Evolutionary conservation across 2,329 filamentous ascomycete species (phyloP).

Genomic region (Monosporascus ibericus): DNA sequence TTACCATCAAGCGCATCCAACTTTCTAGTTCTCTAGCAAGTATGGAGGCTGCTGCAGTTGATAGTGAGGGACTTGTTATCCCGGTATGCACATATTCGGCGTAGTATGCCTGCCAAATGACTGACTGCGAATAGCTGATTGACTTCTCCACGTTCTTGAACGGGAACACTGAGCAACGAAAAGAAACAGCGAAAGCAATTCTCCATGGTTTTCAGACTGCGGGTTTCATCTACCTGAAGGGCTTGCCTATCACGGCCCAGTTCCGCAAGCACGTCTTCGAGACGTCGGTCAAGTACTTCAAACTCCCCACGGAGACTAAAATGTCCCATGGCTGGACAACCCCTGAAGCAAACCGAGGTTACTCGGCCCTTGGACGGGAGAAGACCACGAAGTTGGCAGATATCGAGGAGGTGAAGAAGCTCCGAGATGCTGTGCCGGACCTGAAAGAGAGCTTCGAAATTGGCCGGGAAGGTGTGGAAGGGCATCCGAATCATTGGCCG

Average conservation of each 20-base stretch:
- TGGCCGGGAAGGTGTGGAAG: constrained; percentile 52
- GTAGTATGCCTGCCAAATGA: neutral
- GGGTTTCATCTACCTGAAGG: constrained; percentile 84
- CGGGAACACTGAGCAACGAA: constrained; percentile 54
- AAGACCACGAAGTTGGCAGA: constrained; percentile 59
- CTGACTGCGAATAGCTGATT: constrained; percentile 52
- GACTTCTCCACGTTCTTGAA: constrained; percentile 70
- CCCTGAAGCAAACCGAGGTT: constrained; percentile 67
- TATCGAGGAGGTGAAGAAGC: constrained; percentile 47
- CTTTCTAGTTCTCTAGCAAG: constrained; percentile 3
- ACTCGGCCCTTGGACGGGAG: constrained; percentile 63
- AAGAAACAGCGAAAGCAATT: constrained; percentile 63
- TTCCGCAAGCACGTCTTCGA: constrained; percentile 58
- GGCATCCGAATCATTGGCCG: constrained; percentile 74
- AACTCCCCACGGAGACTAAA: constrained; percentile 56
- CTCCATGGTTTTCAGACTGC: constrained; percentile 76
- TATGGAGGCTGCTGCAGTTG: constrained; percentile 39
- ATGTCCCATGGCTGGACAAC: constrained; percentile 64
- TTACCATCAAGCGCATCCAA: neutral
- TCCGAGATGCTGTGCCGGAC: constrained; percentile 54
- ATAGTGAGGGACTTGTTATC: constrained; percentile 47
- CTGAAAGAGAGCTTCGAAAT: constrained; percentile 63
- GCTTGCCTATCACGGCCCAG: constrained; percentile 62
- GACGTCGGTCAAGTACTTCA: constrained; percentile 66
- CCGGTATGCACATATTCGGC: constrained; percentile 34